Evolutionary conservation across 164 flowering plant genomes (phyloP), one percentile per base, ranked within the genome.

Genomic region (Cinnamomum micranthum): DNA sequence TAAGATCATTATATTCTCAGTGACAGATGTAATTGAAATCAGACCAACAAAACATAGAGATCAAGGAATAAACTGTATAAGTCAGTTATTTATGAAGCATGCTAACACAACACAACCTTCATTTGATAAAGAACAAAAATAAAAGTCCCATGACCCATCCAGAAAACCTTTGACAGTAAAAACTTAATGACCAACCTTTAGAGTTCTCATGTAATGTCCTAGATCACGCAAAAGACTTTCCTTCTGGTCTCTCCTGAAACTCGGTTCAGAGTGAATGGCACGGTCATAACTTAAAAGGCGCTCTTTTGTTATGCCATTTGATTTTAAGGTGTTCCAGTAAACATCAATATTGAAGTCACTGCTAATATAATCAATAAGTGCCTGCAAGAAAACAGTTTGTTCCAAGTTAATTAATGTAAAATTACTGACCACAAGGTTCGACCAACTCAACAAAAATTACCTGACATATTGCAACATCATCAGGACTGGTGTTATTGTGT

Each of bases 401-500:
- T 31, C 20, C 47, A 23, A 59, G 22, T 72, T 4, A n/a, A 10
- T 60, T 12, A 33, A 1, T 10, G 12, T 5, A 47, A 24, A 66
- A 73, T 51, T 22, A 2, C 33, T 47, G n/a, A 47, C 59, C 15
- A 19, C 12, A 3, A 65, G 24, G 55, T 62, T 12, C 19, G 28
- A 7, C 47, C 2, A 35, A 65, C 71, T 7, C 74, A 62, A 70
- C 75, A 72, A 19, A 35, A 70, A 72, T 25, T 82, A 95, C 99
- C 97, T 93, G 99, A 79, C 99, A 93, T 77, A 95, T 95, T 20
- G 93, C 77, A 81, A 93, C 97, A 88, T 95, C 99, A 85, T 95
- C 99, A 31, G 99, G 99, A 87, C 99, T 95, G 67, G 99, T 95
- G 80, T 95, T 93, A 65, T 95, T 95, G 78, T 95, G 99, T 65